Evolutionary conservation across 441 rosid species (phyloP).

Genomic region (Francoa sonchifolia): DNA sequence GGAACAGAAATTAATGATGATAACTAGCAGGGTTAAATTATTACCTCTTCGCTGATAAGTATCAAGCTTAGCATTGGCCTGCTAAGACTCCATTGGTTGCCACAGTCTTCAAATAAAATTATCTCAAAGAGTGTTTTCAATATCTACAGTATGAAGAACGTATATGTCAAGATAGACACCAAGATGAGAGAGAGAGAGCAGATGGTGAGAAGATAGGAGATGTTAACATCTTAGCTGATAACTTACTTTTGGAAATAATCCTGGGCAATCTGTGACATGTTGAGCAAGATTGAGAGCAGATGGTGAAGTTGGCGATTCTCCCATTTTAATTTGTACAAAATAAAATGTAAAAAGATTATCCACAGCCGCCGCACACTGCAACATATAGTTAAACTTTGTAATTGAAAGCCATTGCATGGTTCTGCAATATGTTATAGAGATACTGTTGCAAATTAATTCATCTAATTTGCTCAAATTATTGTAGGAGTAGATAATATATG

Average conservation of each 20-base stretch:
- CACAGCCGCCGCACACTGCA: conserved; percentile 91
- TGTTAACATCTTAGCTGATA: too few species aligned
- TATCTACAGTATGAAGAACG: conserved; percentile 39
- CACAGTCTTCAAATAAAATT: conserved; percentile 91
- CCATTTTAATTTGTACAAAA: conserved; percentile 89
- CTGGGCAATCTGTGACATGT: conserved; percentile 80
- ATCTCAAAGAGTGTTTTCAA: conserved; percentile 89
- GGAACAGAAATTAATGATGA: too few species aligned
- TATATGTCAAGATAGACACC: neutral
- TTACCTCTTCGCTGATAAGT: conserved; percentile 84
- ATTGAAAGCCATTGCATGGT: conserved; percentile 4
- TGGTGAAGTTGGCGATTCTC: conserved; percentile 69
- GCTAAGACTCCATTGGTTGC: conserved; percentile 98
- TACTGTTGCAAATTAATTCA: too few species aligned
- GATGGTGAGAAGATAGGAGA: too few species aligned
- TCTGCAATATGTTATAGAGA: too few species aligned
- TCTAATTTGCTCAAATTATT: too few species aligned
- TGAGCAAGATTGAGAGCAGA: conserved; percentile 68
- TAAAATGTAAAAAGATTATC: conserved; percentile 92
- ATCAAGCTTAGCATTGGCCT: conserved; percentile 94
- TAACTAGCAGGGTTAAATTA: too few species aligned
- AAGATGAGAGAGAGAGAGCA: neutral
- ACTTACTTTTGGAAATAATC: conserved; percentile 86
- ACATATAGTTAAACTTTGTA: conserved; percentile 10
- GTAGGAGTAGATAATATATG: too few species aligned